Base-by-base conservation (phyloP, 2,329 filamentous ascomycete genomes). In the Diplodia sapinea region DNA sequence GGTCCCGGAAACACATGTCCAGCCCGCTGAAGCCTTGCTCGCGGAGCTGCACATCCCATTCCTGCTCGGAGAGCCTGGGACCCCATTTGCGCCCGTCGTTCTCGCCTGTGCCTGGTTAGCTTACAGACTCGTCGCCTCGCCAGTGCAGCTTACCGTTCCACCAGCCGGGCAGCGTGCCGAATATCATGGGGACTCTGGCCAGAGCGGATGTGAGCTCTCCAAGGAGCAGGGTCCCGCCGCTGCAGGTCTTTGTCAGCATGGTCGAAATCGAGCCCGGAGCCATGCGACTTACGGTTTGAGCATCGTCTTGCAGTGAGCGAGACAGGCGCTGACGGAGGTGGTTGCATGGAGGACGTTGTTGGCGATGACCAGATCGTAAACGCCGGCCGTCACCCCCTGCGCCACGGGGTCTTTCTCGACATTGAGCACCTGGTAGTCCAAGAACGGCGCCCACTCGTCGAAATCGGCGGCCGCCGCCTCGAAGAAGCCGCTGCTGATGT, bases 31-130 rank as follows among this genome's bases (percentile, higher is more conserved):
- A 61, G n/a, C 31, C 55, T 9, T 54, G 33, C 17, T 52, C 26
- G 26, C 40, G 26, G 17, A 67, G 65, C 26, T 36, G 33, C 15
- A 26, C 54, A 31, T 67, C 36, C 65, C 65, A 67, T 40, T 67
- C 40, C 9, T 31, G 23, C 3, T 23, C 31, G 20, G 29, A 23
- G 40, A 67, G 23, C 13, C 31, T 17, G 12, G 79, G 79, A 5
- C 71, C 74, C 3, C 71, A 49, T 0, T 47, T 59, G 36, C 75
- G 71, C 1, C 76, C 76, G 56, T 78, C 77, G 1, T 76, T 71
- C 1, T 55, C 70, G n/a, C 73, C 31, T 33, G 31, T 6, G 5
- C 31, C 9, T 33, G 5, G 9, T 33, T 9, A 33, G 31, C 9
- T 33, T 33, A 33, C 31, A 7, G 9, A 7, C 31, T 9, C 5